Evolutionary conservation across 73 alveolate genomes (phyloP), one percentile per base, ranked within the genome.

Genomic region (Diophrys appendiculata): DNA sequence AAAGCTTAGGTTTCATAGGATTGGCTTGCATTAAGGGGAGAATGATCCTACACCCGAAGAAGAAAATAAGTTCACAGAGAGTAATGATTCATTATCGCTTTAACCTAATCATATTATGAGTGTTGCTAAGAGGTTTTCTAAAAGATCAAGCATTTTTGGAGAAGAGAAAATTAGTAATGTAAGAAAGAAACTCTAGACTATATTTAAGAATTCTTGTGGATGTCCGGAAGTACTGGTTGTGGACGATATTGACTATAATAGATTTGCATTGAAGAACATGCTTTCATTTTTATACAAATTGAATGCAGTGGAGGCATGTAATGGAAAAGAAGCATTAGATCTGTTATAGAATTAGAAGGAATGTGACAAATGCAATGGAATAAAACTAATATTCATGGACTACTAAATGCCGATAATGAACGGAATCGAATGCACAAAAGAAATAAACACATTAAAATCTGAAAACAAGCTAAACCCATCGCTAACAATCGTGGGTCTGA

Each of bases 341-440:
- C 5, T 11, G 18, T 43, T 43, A 43, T 11, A 43, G 18, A 18
- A 43, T 43, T 18, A 11, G 60, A 43, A 43, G 60, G 60, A 43
- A 43, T 43, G 60, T 43, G 60, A 43, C n/a, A 43, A 43, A 43
- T 23, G 75, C 43, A 18, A 3, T 26, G 43, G 75, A 2, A 25
- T 67, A 24, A 3, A 28, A 31, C 2, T 67, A 14, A 67, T 67
- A 5, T 67, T 67, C 54, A 67, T 67, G 75, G 75, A 67, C 54
- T 67, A 67, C 31, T 25, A 67, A 3, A 67, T 67, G 75, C 75
- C 75, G 5, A 67, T 67, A 1, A 67, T 67, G 75, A 67, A 67
- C 29, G 75, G 75, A 3, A 3, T 67, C 22, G 75, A 67, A 3
- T 2, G 30, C 43, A 67, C 75, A 25, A 25, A 67, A 67, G 75